Evolutionary conservation across 306 rosid species (phyloP), one percentile per base, ranked within the genome.

Genomic region (Cicer cuneatum): DNA sequence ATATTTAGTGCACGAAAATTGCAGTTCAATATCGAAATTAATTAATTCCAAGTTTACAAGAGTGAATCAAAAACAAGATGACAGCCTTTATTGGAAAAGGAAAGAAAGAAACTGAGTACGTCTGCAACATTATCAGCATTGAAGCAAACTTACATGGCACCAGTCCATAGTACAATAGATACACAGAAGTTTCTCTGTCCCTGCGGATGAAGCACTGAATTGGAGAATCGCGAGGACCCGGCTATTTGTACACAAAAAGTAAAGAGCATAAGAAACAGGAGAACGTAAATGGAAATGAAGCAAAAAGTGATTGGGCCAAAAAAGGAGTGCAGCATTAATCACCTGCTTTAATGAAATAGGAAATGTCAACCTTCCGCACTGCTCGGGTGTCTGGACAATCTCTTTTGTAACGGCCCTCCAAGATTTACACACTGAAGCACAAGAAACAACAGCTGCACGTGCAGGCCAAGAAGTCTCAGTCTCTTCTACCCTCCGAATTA

Each of bases 271-370:
- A 53, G 80, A 21, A 49, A 51, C 63, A 12, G 18, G 68, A 77
- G 52, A 52, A 62, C 60, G n/a, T 12, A 24, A 10, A 65, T 35
- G 9, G 51, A 37, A 70, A 35, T 18, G 24, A 6, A 14, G 7
- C 58, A 8, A 48, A 61, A 41, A 75, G 15, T 35, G 15, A 78
- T 58, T 59, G 42, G 19, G 63, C 18, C 33, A 16, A 5, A 41
- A 33, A 78, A 19, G 6, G 46, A 74, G 62, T 14, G 21, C 24
- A 16, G 46, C 63, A 60, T 53, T 29, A 49, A 45, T 66, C 76
- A 93, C 98, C 92, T 94, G 98, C 83, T 94, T 94, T 85, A 94
- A 73, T 14, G 98, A 94, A 81, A 90, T 88, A 19, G 98, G 97
- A 81, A 94, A 90, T 29, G 96, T 93, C 67, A 93, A 76, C 85